phyloP scores from a whole-genome alignment of 202 grass and related monocot genomes.

The Brachypodium distachyon region DNA sequence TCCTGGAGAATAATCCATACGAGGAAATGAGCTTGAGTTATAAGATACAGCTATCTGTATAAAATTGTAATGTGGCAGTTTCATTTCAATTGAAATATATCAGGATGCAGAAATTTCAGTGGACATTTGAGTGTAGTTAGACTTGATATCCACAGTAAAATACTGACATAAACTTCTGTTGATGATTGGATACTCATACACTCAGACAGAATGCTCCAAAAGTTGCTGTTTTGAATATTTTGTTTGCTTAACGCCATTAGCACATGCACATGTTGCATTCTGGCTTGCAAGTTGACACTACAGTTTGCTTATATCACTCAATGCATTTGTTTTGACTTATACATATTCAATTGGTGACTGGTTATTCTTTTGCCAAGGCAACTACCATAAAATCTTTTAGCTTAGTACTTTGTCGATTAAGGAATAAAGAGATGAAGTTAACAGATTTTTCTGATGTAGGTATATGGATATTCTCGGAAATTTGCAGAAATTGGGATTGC shows the following conservation, averaged over 20 bases:
- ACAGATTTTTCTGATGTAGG: constrained; percentile 36
- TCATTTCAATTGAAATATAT: not conserved
- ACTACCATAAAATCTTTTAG: not conserved
- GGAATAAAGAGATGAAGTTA: constrained; percentile 1
- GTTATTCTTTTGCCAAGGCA: not conserved
- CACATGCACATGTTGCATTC: not conserved
- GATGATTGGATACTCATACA: not conserved
- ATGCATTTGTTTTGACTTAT: not conserved
- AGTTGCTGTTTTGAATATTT: not conserved
- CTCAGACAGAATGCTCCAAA: not conserved
- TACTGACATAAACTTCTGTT: not conserved
- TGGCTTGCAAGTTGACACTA: not conserved
- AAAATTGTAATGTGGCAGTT: not conserved
- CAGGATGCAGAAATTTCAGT: not conserved
- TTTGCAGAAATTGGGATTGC: constrained; percentile 89
- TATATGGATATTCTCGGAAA: constrained; percentile 83
- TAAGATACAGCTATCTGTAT: not conserved
- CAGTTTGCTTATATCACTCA: not conserved
- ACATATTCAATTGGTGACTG: not conserved
- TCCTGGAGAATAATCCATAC: not conserved
- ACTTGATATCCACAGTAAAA: not conserved
- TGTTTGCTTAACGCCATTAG: not conserved
- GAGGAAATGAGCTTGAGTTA: not conserved
- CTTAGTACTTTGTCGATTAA: not conserved
- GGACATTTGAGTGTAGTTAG: not conserved